Base-by-base conservation (phyloP, 768 basidiomycete genomes). In the Crucibulum laeve region DNA sequence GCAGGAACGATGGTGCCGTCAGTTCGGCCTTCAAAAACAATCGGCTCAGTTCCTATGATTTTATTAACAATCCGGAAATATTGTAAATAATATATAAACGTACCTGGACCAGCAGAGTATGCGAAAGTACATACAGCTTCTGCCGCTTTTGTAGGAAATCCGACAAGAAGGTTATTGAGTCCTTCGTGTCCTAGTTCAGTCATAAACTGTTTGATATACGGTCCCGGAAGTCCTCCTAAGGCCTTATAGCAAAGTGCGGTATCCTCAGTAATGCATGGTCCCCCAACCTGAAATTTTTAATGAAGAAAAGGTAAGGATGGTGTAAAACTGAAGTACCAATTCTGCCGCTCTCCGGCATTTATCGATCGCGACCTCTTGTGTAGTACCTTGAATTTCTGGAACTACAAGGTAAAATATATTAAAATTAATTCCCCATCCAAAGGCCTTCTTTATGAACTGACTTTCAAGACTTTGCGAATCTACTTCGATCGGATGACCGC, bases 91-190 rank as follows among this genome's bases (percentile, higher is more conserved):
- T n/a, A 34, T 33, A 21, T 21, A 40, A 25, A 19, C 46, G 21
- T 54, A 58, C 79, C 82, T 19, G 93, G 91, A 0, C 92, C 91
- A 0, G 84, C 70, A 28, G 86, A 87, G 60, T 96, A 98, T 4
- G 94, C 95, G 53, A 98, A 98, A 1, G 96, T 98, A 65, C 95
- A 98, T 5, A 97, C 70, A 0, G 95, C 94, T 55, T 85, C 87
- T 0, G 96, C 96, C 10, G 74, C 79, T 45, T 77, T 87, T 1
- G 80, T 86, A 0, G 74, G 66, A 57, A 97, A 97, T 8, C 79
- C 80, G 6, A 65, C 75, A 13, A 98, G 77, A 57, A 99, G 68
- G 38, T 72, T 83, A 60, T 96, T 94, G 17, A 99, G 71, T 69
- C 95, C 95, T 49, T 90, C 82, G 59, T 91, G 90, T 2, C 95